Base-by-base conservation (phyloP, 2,329 filamentous ascomycete species). In the Fusarium domesticum region DNA sequence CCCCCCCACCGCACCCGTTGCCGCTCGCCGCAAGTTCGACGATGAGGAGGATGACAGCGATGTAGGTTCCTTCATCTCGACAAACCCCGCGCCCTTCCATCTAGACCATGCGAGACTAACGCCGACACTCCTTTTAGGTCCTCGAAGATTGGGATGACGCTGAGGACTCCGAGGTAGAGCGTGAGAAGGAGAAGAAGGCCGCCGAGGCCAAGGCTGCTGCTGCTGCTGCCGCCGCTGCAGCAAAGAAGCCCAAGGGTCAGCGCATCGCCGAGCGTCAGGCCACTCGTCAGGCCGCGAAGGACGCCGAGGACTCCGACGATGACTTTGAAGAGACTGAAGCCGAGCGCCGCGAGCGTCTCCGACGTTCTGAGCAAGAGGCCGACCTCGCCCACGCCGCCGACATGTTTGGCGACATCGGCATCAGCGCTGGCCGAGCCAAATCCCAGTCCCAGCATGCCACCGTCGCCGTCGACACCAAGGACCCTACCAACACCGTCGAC, bases 61-160 rank as follows among this genome's bases (percentile, higher is more conserved):
- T 70, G 91, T 92, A 78, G 62, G 77, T 66, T 31, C 45, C 23
- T 28, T 56, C 31, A 36, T 16, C 16, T 17, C 34, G 17, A 25
- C 31, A 31, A 17, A 12, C 11, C 6, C 30, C 18, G 14, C 25
- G 20, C 23, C 16, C 5, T 11, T 18, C 6, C 7, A 23, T 18
- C 12, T n/a, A 16, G 8, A 23, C 7, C 12, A 10, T 17, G 10
- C 17, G 2, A n/a, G 6, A 39, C 43, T 54, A 19, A 59, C 40
- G 28, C 6, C 7, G 23, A 10, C 14, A 15, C 10, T 4, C 19
- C 16, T 35, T n/a, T 19, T 54, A 96, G 85, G 89, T 97, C 45
- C 81, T 96, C 63, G 93, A 98, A 48, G 92, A 89, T 25, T 98
- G 93, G 93, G 91, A 97, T 63, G 92, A 89, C 46, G 91, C 88